Base-by-base conservation (phyloP, 306 rosid species). In the Trifolium fragiferum region DNA sequence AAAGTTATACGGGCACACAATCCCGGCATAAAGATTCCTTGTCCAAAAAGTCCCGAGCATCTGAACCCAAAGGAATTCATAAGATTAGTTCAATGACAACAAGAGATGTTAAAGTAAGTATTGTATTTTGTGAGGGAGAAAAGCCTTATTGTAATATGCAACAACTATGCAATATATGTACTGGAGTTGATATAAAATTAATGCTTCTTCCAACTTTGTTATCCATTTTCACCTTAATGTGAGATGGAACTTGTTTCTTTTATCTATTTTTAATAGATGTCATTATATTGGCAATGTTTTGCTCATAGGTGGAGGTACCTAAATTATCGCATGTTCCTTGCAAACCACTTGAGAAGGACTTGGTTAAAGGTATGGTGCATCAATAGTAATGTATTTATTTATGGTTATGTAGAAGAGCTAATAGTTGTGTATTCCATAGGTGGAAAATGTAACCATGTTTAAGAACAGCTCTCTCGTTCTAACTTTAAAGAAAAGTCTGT, bases 71-170 rank as follows among this genome's bases (percentile, higher is more conserved):
- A 75, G 80, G 60, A 47, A 21, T 63, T 70, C 74, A 49, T 41
- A 59, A 82, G 85, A 67, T 59, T 66, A 75, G 55, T 65, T 68
- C 87, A 74, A 35, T 74, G 41, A 66, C 79, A 30, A 75, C 82
- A 59, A 86, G 78, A 73, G 72, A 73, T 84, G 77, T 79, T 27
- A 87, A 72, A 79, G 96, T 86, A 85, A 93, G 92, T 82, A 8
- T 47, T 78, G 77, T 72, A 69, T 70, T 65, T 54, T 74, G 38
- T 25, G 70, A 74, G 75, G 32, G 41, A 32, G 62, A 35, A 73
- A 66, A 38, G 63, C 38, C 55, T 73, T 58, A 51, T 16, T 78
- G 68, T 67, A 82, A 79, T 50, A 51, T 75, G 46, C 63, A 60
- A 72, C 57, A 60, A 72, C 21, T 6, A 53, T 79, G 2, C 76